Evolutionary conservation across 306 rosid species (phyloP).

Genomic region (Arachis hypogaea): DNA sequence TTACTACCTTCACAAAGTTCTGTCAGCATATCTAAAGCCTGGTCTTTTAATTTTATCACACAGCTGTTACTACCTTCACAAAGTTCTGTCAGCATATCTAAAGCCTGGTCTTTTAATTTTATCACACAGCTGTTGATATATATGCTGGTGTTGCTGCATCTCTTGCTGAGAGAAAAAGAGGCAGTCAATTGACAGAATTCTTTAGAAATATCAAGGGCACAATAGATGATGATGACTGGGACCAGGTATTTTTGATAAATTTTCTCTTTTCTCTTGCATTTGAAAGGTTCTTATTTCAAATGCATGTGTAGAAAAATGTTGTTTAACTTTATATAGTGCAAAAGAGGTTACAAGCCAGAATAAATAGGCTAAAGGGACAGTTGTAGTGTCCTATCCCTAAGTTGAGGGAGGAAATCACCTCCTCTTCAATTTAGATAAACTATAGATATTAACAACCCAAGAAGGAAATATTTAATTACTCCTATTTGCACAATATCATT

Average conservation of each 20-base stretch:
- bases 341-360: too few relatives aligned
- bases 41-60: constrained; percentile 39
- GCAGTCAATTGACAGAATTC: constrained; percentile 90
- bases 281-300: constrained; percentile 6
- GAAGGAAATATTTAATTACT: too few relatives aligned
- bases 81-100: constrained; percentile 31
- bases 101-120: constrained; percentile 33
- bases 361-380: too few relatives aligned
- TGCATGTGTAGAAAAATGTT: too few relatives aligned
- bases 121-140: constrained; percentile 85
- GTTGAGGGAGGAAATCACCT: too few relatives aligned
- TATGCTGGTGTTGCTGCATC: constrained; percentile 97
- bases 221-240: constrained; percentile 96
- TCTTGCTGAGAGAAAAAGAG: constrained; percentile 92
- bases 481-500: too few relatives aligned
- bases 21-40: constrained; percentile 33
- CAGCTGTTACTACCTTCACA: constrained; percentile 56
- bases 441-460: too few relatives aligned
- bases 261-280: constrained; percentile 36
- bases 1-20: constrained; percentile 17
- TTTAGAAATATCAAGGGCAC: constrained; percentile 92
- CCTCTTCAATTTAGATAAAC: too few relatives aligned
- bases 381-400: too few relatives aligned
- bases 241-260: constrained; percentile 65
- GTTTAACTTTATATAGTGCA: too few relatives aligned